These are phyloP conservation scores for Amanita rimosa DNA, from an alignment of 768 basidiomycete species.

Conservation along the genomic window DNA sequence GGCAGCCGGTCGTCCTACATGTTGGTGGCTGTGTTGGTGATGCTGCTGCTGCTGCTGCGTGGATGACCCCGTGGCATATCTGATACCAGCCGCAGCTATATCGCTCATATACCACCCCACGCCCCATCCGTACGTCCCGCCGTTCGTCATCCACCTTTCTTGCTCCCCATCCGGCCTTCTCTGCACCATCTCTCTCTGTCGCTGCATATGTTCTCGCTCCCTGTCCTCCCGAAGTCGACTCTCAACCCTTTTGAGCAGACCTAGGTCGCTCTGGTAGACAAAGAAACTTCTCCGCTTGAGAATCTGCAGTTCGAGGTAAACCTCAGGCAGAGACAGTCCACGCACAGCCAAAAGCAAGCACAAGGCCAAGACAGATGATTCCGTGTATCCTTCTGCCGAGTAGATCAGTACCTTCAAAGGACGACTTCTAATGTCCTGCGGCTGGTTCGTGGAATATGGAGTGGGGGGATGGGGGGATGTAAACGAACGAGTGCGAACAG, in stretches of 20 bases:
- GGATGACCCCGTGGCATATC: neutral
- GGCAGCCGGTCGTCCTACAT: constrained; percentile 30
- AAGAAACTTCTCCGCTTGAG: constrained; percentile 78
- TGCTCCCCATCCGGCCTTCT: constrained; percentile 11
- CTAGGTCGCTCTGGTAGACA: constrained; percentile 77
- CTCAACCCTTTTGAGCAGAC: constrained; percentile 64
- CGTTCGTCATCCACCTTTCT: constrained; percentile 12
- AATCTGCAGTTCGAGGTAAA: constrained; percentile 86
- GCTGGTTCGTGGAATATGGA: constrained; percentile 13
- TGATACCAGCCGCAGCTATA: neutral
- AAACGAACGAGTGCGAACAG: constrained; percentile 20
- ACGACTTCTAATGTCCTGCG: constrained; percentile 28
- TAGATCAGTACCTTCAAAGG: constrained; percentile 73
- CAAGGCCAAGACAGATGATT: constrained; percentile 81
- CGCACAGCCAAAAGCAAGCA: constrained; percentile 76
- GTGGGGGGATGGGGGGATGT: constrained; percentile 20
- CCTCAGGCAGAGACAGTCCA: constrained; percentile 65
- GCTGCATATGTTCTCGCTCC: constrained; percentile 23
- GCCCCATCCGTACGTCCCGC: neutral
- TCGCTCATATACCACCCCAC: constrained; percentile 6
- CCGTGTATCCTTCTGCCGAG: constrained; percentile 86
- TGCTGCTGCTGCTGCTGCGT: neutral
- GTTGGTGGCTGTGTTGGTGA: constrained; percentile 6
- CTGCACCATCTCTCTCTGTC: constrained; percentile 21
- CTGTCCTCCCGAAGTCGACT: constrained; percentile 29